These are phyloP conservation scores for Puya raimondii DNA, from an alignment of 176 grass and related monocot species.

Conservation along the genomic window DNA sequence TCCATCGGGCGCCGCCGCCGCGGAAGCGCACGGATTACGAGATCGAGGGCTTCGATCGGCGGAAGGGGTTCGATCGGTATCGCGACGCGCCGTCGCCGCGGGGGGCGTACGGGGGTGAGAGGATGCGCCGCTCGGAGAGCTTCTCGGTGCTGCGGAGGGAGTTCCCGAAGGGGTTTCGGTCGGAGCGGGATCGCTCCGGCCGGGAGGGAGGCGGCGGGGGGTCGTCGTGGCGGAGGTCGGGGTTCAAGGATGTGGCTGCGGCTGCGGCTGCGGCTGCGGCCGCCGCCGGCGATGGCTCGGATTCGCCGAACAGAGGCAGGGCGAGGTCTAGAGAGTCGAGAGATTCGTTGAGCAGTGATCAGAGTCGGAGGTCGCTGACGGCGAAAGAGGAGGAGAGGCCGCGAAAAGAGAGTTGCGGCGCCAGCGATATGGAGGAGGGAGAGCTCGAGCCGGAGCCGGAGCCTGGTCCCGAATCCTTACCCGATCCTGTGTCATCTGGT, in stretches of 20 bases:
- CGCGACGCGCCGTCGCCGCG: constrained; percentile 48
- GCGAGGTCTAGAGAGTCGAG: neutral
- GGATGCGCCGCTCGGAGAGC: constrained; percentile 62
- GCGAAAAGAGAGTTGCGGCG: constrained; percentile 28
- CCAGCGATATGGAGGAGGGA: constrained; percentile 82
- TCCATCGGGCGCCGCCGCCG: constrained; percentile 16
- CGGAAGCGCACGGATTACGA: constrained; percentile 33
- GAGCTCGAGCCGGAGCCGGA: constrained; percentile 62
- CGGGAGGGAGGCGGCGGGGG: constrained; percentile 37
- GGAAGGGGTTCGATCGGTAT: constrained; percentile 43
- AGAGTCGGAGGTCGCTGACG: constrained; percentile 28
- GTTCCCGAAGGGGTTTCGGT: constrained; percentile 86
- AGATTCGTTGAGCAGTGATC: constrained; percentile 23
- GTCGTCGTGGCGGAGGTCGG: constrained; percentile 41
- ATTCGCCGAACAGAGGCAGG: neutral
- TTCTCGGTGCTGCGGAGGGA: constrained; percentile 72
- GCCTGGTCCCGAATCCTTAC: no score
- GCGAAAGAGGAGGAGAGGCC: constrained; percentile 25
- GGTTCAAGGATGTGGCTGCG: neutral
- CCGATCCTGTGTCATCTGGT: no score
- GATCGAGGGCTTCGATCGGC: constrained; percentile 38
- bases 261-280: neutral
- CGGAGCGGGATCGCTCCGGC: constrained; percentile 54
- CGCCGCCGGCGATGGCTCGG: neutral
- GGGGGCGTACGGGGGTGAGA: constrained; percentile 21